Percentiles rank a stretch among this genome's conserved stretches.
Conservation (phyloP, 1,284 basidiomycete genomes). For the Leccinum fallax region DNA sequence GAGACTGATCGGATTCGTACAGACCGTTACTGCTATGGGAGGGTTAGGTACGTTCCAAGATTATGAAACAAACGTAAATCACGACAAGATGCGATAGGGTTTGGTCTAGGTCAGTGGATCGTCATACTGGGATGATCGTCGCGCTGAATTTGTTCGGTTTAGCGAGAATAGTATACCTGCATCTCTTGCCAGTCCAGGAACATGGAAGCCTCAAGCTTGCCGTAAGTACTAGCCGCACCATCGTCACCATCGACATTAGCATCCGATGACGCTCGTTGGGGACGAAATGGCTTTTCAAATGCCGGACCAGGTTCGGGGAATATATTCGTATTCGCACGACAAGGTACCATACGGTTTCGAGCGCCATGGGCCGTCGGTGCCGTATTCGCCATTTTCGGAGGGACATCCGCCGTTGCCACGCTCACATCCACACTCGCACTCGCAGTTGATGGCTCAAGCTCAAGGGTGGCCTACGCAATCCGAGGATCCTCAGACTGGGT, state of each 20-base stretch:
- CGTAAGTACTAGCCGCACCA: constrained; percentile 1
- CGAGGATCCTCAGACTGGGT: not conserved
- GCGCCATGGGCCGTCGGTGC: not conserved
- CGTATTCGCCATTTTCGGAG: not conserved
- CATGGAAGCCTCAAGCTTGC: not conserved
- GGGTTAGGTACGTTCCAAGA: constrained; percentile 3
- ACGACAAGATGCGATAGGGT: constrained; percentile 4
- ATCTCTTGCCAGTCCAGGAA: not conserved
- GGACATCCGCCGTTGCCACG: not conserved
- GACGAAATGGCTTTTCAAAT: not conserved
- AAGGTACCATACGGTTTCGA: not conserved
- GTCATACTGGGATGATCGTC: not conserved
- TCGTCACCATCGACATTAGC: not conserved
- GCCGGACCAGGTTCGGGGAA: not conserved
- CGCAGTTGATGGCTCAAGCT: not conserved
- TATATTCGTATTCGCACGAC: not conserved
- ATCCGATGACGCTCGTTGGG: not conserved
- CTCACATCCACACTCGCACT: not conserved
- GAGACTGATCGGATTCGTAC: not conserved
- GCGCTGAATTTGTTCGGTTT: not conserved
- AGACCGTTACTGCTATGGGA: not conserved
- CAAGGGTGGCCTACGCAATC: not conserved
- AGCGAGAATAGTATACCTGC: constrained; percentile 6
- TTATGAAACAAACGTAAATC: not conserved
- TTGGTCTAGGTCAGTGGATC: constrained; percentile 9